Base-by-base conservation (phyloP, 768 basidiomycete genomes). In the Leucogyrophana mollusca region DNA sequence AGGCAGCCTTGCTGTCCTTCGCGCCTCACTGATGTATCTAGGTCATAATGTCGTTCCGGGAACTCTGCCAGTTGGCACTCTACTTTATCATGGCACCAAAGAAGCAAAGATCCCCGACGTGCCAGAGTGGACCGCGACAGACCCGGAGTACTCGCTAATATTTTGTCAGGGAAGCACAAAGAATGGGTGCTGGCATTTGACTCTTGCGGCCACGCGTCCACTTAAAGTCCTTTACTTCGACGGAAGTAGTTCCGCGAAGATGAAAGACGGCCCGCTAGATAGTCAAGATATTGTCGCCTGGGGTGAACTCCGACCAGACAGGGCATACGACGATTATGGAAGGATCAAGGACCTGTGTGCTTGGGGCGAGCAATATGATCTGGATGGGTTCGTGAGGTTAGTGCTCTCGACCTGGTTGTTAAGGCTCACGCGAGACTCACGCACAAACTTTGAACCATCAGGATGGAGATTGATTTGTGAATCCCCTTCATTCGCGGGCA, bases 401-500 rank as follows among this genome's bases (percentile, higher is more conserved):
- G 32, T 24, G 10, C 18, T 1, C 17, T n/a, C 6, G 13, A 30
- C 13, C 27, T 30, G 27, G 27, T 30, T 30, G 13, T 7, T 13
- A 6, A 30, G 27, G 27, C 13, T 30, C n/a, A n/a, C n/a, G n/a
- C n/a, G n/a, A n/a, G n/a, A n/a, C n/a, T n/a, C n/a, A n/a, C n/a
- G n/a, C n/a, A n/a, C n/a, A n/a, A n/a, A 11, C 33, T 13, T 13
- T 38, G n/a, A n/a, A n/a, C n/a, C n/a, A n/a, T 7, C 23, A 75
- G 72, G 49, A 76, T 76, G 75, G 72, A 76, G 65, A 69, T 71
- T 66, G 67, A 73, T 50, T 76, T 79, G 74, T 76, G 50, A 53
- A 73, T 60, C 20, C 11, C 2, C n/a, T 34, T 16, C 43, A 11
- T 18, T 20, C 4, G 18, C 22, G 22, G 18, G 5, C 4, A 14